Percentiles rank a stretch among this genome's conserved stretches.
Evolutionary conservation across 768 basidiomycete genomes (phyloP).

Genomic region (Phanerochaete carnosa): DNA sequence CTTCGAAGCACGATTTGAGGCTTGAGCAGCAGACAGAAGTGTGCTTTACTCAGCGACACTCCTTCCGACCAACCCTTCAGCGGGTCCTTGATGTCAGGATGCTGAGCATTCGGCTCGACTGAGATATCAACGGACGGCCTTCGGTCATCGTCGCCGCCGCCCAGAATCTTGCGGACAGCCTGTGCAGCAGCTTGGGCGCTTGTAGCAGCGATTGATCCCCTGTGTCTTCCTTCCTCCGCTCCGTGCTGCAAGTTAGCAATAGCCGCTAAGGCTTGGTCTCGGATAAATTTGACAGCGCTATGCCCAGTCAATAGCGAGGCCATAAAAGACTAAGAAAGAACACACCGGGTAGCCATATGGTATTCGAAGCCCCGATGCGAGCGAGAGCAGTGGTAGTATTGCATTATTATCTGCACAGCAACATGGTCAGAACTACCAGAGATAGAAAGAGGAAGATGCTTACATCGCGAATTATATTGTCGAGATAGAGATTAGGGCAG

Average conservation of each 20-base stretch:
- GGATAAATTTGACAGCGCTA: conserved; percentile 84
- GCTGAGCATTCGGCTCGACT: conserved; percentile 28
- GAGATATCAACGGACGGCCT: conserved; percentile 40
- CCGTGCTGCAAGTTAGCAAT: conserved; percentile 25
- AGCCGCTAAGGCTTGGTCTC: conserved; percentile 68
- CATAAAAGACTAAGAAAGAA: conserved; percentile 9
- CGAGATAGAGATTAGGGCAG: conserved; percentile 77
- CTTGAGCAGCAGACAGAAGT: conserved; percentile 85
- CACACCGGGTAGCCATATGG: conserved; percentile 81
- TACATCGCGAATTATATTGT: conserved; percentile 76
- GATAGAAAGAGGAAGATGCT: conserved; percentile 25
- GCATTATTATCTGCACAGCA: conserved; percentile 65
- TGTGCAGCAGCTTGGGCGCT: conserved; percentile 66
- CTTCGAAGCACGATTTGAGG: conserved; percentile 84
- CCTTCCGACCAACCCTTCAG: conserved; percentile 72
- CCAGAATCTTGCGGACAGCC: conserved; percentile 60
- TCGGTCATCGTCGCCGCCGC: conserved; percentile 41
- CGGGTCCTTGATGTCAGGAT: conserved; percentile 46
- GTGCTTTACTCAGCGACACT: conserved; percentile 63
- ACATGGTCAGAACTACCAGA: neutral
- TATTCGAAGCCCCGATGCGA: conserved; percentile 80
- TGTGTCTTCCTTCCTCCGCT: conserved; percentile 24
- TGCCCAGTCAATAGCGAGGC: neutral
- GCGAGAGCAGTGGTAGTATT: conserved; percentile 83
- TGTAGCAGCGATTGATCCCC: conserved; percentile 23